These are phyloP conservation scores for Linderniella brevidens DNA, from an alignment of 257 asterid genomes.

Conservation along the genomic window DNA sequence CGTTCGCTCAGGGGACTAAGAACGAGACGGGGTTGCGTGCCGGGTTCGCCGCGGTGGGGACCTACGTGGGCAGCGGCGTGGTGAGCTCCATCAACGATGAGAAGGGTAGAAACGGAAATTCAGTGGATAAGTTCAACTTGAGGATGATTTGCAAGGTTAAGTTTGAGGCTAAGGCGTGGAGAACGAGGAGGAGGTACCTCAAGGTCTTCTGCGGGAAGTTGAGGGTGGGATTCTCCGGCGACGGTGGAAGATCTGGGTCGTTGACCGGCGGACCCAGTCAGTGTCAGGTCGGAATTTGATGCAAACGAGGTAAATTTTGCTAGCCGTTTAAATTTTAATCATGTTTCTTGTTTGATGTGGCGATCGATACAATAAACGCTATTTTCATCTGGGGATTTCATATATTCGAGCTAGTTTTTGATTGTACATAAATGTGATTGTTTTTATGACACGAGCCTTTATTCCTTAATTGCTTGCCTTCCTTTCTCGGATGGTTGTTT, in stretches of 20 bases:
- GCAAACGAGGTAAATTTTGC: constrained; percentile 10
- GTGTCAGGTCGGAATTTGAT: constrained; percentile 68
- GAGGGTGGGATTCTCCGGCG: constrained; percentile 19
- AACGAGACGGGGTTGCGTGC: constrained; percentile 42
- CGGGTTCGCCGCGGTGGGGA: constrained; percentile 38
- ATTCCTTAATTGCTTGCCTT: no score
- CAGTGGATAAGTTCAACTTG: constrained; percentile 28
- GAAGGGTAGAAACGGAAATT: constrained; percentile 20
- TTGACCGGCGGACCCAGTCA: constrained; percentile 41
- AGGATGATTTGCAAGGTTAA: constrained; percentile 47
- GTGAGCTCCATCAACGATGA: constrained; percentile 32
- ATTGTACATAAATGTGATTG: no score
- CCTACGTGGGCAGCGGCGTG: constrained; percentile 26
- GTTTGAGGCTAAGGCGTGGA: constrained; percentile 71
- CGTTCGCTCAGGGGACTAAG: constrained; percentile 49
- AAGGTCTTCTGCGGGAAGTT: constrained; percentile 65
- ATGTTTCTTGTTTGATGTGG: neutral
- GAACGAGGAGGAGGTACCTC: constrained; percentile 47
- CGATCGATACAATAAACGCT: no score
- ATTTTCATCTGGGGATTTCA: no score
- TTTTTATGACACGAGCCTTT: no score
- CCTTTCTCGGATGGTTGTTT: no score
- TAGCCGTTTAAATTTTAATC: neutral
- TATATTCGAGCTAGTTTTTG: no score
- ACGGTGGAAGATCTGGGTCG: constrained; percentile 26